Percentiles rank a stretch among this genome's conserved stretches.
These are phyloP conservation scores for Sphagnum contortum DNA, from an alignment of 225 moss, liverwort and hornwort species.

Conservation along the genomic window DNA sequence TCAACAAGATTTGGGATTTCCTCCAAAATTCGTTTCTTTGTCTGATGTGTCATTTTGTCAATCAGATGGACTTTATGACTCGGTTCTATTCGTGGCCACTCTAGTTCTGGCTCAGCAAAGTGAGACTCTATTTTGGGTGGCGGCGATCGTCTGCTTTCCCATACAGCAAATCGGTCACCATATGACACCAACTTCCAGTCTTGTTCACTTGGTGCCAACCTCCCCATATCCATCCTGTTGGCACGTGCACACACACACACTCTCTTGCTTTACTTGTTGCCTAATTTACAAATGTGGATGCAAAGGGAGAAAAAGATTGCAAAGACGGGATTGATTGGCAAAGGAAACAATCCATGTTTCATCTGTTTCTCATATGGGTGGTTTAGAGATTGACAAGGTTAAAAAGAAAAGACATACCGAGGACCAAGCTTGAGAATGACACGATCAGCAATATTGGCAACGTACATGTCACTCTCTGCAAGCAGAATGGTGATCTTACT, in stretches of 20 bases:
- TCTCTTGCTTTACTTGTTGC: no score
- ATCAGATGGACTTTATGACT: slow-evolving; percentile 37
- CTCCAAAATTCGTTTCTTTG: slow-evolving; percentile 34
- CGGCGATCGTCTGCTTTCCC: slow-evolving; percentile 38
- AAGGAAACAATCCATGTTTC: background rate
- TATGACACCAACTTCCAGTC: slow-evolving; percentile 40
- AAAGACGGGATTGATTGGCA: background rate
- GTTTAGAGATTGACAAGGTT: no score
- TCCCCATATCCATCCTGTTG: slow-evolving; percentile 69
- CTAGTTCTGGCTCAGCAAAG: background rate
- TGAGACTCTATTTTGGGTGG: background rate
- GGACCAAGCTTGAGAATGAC: slow-evolving; percentile 25
- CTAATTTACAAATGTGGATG: no score
- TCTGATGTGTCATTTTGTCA: slow-evolving; percentile 45
- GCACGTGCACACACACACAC: background rate
- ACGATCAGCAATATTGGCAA: slow-evolving; percentile 17
- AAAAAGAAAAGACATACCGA: slow-evolving; percentile 10
- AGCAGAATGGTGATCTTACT: slow-evolving; percentile 22
- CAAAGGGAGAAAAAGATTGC: background rate
- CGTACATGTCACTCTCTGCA: slow-evolving; percentile 31
- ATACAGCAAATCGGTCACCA: slow-evolving; percentile 51
- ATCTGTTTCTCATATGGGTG: no score
- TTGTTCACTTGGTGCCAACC: slow-evolving; percentile 31
- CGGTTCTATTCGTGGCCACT: slow-evolving; percentile 3
- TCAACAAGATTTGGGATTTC: slow-evolving; percentile 46